Conservation (phyloP, 140 eudicot genomes). For the Cichorium intybus region DNA sequence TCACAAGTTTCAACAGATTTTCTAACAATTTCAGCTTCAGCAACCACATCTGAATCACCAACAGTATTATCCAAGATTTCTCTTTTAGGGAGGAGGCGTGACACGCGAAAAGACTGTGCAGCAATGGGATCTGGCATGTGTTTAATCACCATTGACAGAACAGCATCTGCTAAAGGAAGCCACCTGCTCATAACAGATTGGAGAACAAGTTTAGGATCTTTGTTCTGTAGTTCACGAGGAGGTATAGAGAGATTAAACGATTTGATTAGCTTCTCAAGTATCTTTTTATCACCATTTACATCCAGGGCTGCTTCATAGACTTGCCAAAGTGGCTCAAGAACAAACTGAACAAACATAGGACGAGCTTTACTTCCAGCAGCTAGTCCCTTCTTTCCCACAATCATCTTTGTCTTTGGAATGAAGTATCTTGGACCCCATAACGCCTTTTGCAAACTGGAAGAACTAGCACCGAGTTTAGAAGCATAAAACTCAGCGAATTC, state of each 20-base stretch:
- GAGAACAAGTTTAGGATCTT: slow-evolving; percentile 74
- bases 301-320: slow-evolving; percentile 72
- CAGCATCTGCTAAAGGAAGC: slow-evolving; percentile 87
- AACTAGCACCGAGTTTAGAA: slow-evolving; percentile 63
- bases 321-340: slow-evolving; percentile 88
- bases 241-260: slow-evolving; percentile 65
- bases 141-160: slow-evolving; percentile 79
- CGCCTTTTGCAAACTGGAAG: slow-evolving; percentile 54
- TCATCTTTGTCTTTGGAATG: slow-evolving; percentile 65
- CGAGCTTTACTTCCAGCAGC: slow-evolving; percentile 56
- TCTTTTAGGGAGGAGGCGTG: slow-evolving; percentile 87
- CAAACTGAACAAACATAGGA: slow-evolving; percentile 87
- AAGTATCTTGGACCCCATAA: slow-evolving; percentile 92
- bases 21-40: slow-evolving; percentile 74
- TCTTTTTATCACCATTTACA: slow-evolving; percentile 54
- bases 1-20: slow-evolving; percentile 86
- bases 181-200: slow-evolving; percentile 88
- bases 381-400: slow-evolving; percentile 74
- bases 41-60: slow-evolving; percentile 46
- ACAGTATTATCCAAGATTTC: slow-evolving; percentile 36
- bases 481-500: slow-evolving; percentile 88
- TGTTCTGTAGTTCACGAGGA: slow-evolving; percentile 74
- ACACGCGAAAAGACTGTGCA: slow-evolving; percentile 72
- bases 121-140: slow-evolving; percentile 73
- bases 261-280: slow-evolving; percentile 66